These are phyloP conservation scores for Phylloporus scabripes DNA, from an alignment of 768 basidiomycete genomes.

Conservation along the genomic window DNA sequence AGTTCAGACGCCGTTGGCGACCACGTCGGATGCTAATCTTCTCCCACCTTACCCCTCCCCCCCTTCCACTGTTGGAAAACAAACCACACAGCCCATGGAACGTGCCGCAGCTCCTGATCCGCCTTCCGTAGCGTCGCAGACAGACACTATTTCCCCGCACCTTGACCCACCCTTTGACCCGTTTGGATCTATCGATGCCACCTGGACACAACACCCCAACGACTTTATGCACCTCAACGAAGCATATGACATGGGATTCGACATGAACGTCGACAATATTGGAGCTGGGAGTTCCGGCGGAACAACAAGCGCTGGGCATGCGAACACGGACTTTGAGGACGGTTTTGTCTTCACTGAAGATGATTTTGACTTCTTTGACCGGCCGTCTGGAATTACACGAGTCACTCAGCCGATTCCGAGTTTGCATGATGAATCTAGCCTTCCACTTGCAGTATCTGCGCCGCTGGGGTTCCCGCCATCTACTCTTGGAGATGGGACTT, in stretches of 20 bases:
- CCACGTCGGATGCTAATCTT: constrained; percentile 18
- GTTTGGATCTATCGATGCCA: constrained; percentile 37
- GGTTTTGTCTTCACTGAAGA: constrained; percentile 68
- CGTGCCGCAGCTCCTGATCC: constrained; percentile 20
- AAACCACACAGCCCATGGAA: constrained; percentile 15
- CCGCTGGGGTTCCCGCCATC: constrained; percentile 33
- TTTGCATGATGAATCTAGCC: constrained; percentile 18
- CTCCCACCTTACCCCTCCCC: constrained; percentile 51
- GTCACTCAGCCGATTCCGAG: constrained; percentile 14
- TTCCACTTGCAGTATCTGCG: constrained; percentile 32
- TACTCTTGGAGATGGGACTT: constrained; percentile 26
- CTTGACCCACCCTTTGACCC: constrained; percentile 36
- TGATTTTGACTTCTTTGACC: constrained; percentile 85
- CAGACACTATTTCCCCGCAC: constrained; percentile 15
- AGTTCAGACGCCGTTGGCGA: constrained; percentile 8
- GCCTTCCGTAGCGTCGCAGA: constrained; percentile 6
- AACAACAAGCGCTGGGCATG: constrained; percentile 19
- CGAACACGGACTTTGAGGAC: constrained; percentile 49
- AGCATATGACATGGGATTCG: constrained; percentile 43
- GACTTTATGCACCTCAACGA: constrained; percentile 36
- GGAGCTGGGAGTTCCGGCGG: constrained; percentile 27
- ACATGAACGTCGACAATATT: constrained; percentile 39
- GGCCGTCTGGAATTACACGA: constrained; percentile 35
- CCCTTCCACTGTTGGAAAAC: constrained; percentile 40
- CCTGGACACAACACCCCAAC: constrained; percentile 34